phyloP scores from a whole-genome alignment of 75 land plant genomes.

The Pinus taeda region DNA sequence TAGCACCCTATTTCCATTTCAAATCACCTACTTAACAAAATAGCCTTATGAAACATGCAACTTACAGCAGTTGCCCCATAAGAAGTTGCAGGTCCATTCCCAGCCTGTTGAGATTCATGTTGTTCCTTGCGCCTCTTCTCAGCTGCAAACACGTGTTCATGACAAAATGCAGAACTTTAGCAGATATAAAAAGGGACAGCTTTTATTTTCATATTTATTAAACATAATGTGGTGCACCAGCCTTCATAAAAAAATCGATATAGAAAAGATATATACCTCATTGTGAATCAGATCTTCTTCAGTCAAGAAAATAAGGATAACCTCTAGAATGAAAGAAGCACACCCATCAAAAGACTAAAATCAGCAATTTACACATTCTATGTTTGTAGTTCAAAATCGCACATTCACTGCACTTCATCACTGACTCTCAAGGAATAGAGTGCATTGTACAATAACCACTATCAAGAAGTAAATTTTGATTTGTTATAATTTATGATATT shows the following conservation, averaged over 20 bases:
- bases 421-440: too few species aligned
- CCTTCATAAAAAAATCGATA: neutral
- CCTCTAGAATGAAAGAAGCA: neutral
- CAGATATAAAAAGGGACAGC: neutral
- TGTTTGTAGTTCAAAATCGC: too few species aligned
- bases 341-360: neutral
- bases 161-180: neutral
- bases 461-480: too few species aligned
- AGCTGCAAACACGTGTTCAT: neutral
- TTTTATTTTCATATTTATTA: neutral
- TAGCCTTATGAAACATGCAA: neutral
- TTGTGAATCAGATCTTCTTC: neutral
- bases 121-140: constrained; percentile 5
- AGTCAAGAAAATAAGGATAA: neutral
- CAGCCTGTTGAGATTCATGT: constrained; percentile 9
- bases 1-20: too few species aligned
- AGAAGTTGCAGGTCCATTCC: constrained; percentile 9
- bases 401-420: too few species aligned
- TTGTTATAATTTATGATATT: too few species aligned
- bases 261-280: neutral
- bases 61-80: constrained; percentile 12
- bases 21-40: too few species aligned
- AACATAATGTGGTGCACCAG: neutral
- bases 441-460: too few species aligned
- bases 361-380: neutral